A percentile compares a stretch with the other conserved stretches of the same genome.
phyloP scores from a whole-genome alignment of 305 asterid genomes.

The Rubia balearica region DNA sequence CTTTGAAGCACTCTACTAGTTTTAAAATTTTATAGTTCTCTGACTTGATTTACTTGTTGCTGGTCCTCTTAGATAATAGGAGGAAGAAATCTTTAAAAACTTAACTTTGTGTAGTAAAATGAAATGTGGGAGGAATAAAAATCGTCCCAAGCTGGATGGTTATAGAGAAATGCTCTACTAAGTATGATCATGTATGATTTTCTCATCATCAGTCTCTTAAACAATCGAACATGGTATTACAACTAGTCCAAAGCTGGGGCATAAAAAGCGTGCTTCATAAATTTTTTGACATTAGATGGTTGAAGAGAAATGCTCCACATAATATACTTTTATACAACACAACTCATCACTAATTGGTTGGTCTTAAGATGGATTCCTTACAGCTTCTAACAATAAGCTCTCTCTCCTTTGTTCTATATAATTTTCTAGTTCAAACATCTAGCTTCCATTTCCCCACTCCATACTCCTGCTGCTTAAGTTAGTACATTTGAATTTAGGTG shows the following conservation, averaged over 20 bases:
- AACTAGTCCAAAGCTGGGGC: neutral
- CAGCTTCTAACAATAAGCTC: neutral
- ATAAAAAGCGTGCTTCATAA: no score
- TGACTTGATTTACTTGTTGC: neutral
- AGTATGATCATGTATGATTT: neutral
- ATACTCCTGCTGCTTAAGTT: constrained; percentile 1
- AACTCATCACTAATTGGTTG: neutral
- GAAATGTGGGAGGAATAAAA: neutral
- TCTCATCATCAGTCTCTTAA: neutral
- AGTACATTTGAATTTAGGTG: constrained; percentile 42
- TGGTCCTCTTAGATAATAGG: neutral
- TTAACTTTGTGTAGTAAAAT: neutral
- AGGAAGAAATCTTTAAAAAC: neutral
- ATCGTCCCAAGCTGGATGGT: neutral
- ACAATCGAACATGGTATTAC: neutral
- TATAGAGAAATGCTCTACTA: neutral
- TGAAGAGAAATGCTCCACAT: neutral
- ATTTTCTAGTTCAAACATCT: constrained; percentile 1
- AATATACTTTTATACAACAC: no score
- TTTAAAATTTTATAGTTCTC: neutral
- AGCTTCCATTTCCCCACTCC: constrained; percentile 1
- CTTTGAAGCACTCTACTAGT: neutral
- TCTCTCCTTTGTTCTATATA: neutral
- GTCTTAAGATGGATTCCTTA: neutral
- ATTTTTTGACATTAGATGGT: no score